Evolutionary conservation across 169 alveolate genomes (phyloP).

Genomic region (Babesia sp.): DNA sequence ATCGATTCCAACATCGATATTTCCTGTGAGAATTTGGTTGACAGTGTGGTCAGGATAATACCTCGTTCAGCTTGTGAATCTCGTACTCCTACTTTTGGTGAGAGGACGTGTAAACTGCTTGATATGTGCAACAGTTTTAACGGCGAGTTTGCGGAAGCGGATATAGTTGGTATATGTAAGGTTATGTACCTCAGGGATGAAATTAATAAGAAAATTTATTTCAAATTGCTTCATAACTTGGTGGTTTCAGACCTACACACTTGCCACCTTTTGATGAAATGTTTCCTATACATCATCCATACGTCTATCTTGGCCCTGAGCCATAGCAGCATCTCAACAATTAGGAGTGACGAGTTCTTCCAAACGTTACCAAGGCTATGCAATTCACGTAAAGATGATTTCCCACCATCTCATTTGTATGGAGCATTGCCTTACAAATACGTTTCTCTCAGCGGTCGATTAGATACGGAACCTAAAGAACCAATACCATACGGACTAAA

Average conservation of each 20-base stretch:
- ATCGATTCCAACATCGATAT: constrained; percentile 7
- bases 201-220: constrained; percentile 72
- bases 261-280: constrained; percentile 49
- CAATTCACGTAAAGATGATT: constrained; percentile 1
- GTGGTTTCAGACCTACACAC: constrained; percentile 43
- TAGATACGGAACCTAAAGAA: constrained; percentile 1
- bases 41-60: constrained; percentile 42
- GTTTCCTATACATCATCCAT: constrained; percentile 69
- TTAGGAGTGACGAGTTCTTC: constrained; percentile 44
- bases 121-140: constrained; percentile 57
- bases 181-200: constrained; percentile 73
- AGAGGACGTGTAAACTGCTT: constrained; percentile 10
- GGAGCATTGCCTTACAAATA: constrained; percentile 27
- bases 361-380: constrained; percentile 10
- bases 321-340: constrained; percentile 37
- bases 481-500: neutral
- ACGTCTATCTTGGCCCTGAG: constrained; percentile 65
- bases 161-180: constrained; percentile 71
- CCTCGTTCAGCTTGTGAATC: constrained; percentile 57
- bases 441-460: neutral
- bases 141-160: constrained; percentile 61
- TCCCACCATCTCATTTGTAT: constrained; percentile 36
- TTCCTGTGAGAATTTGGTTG: constrained; percentile 34
- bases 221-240: constrained; percentile 70
- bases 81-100: constrained; percentile 16